phyloP scores from a whole-genome alignment of 257 asterid genomes.

The Thymus mandschuricus region DNA sequence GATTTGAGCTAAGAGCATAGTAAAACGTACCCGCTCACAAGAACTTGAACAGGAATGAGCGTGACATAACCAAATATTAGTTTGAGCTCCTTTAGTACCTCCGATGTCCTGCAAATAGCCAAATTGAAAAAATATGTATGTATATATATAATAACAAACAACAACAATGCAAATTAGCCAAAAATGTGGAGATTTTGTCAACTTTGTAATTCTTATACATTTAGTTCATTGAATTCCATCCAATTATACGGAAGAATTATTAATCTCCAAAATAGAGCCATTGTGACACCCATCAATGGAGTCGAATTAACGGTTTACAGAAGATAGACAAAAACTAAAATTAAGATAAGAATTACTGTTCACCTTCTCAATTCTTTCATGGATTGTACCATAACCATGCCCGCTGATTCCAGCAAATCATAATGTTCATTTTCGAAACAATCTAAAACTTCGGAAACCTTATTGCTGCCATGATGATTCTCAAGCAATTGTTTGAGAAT shows the following conservation, averaged over 20 bases:
- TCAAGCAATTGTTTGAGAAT: constrained; percentile 49
- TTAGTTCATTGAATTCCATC: too few species aligned
- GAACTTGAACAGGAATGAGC: constrained; percentile 65
- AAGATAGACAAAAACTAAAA: background rate
- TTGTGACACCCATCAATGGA: too few species aligned
- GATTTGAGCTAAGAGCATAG: too few species aligned
- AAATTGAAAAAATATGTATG: too few species aligned
- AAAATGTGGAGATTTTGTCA: constrained; percentile 22
- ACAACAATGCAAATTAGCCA: background rate
- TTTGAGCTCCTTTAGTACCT: constrained; percentile 68
- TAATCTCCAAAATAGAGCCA: too few species aligned
- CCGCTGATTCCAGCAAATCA: constrained; percentile 82
- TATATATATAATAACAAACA: too few species aligned
- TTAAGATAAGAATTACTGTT: background rate
- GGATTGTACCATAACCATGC: constrained; percentile 90
- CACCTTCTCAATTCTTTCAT: constrained; percentile 67
- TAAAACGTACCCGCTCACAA: constrained; percentile 64
- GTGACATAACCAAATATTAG: constrained; percentile 64
- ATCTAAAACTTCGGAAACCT: constrained; percentile 30
- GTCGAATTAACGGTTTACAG: background rate
- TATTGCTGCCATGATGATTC: constrained; percentile 24
- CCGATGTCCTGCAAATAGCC: constrained; percentile 59
- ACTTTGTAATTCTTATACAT: background rate
- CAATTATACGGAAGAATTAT: too few species aligned
- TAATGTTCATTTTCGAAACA: constrained; percentile 41